Conservation (phyloP, 208 protist genomes). For the Leishmania tarentolae region DNA sequence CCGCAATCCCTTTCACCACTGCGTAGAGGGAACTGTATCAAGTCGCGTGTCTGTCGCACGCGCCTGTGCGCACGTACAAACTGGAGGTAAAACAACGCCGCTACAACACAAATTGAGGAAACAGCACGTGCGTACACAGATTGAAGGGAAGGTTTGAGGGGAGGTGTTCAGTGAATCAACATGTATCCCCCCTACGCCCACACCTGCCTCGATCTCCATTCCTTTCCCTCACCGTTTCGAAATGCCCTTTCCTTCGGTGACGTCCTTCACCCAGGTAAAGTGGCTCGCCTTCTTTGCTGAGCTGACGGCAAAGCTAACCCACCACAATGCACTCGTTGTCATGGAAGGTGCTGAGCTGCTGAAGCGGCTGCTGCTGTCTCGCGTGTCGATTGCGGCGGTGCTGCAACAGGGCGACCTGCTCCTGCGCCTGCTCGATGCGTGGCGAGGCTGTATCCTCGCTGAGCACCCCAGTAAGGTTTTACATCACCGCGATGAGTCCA, state of each 20-base stretch:
- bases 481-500: neutral
- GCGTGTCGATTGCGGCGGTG: constrained; percentile 73
- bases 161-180: neutral
- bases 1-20: constrained; percentile 1
- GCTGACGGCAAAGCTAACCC: constrained; percentile 81
- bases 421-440: constrained; percentile 49
- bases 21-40: neutral
- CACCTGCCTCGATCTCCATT: neutral
- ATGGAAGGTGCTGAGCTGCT: constrained; percentile 81
- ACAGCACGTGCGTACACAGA: neutral
- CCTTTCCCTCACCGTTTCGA: neutral
- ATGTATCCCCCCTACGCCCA: neutral
- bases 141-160: neutral
- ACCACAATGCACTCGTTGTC: constrained; percentile 78
- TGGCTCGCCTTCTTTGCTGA: constrained; percentile 90
- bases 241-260: constrained; percentile 60
- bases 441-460: constrained; percentile 51
- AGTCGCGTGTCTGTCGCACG: neutral
- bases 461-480: constrained; percentile 16
- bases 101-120: neutral
- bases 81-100: neutral
- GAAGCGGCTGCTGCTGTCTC: constrained; percentile 67
- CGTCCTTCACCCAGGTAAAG: constrained; percentile 69
- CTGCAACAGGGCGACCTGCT: constrained; percentile 80
- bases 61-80: neutral